Evolutionary conservation across 495 filamentous ascomycete species (phyloP), one percentile per base, ranked within the genome.

Genomic region (Margaritispora aquatica): DNA sequence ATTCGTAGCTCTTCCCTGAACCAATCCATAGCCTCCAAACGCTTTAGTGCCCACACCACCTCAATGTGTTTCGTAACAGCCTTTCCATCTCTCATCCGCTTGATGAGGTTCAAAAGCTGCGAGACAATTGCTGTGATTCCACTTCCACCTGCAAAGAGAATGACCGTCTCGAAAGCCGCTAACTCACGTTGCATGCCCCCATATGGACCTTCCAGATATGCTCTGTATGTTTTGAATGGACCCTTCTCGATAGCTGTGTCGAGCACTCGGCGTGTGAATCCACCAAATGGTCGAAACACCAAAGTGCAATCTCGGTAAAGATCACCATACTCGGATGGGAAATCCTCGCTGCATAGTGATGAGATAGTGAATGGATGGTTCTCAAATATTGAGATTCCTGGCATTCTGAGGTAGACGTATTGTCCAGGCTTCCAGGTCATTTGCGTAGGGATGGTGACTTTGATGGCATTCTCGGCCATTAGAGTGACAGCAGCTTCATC

Each of bases 331-430:
- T 86, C 85, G 13, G 91, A 96, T 9, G 90, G 90, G 58, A 95
- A 94, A 66, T 96, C 91, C 46, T 80, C 79, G 46, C 72, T 89
- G 83, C 79, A 95, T 19, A 96, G 81, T 0, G 92, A 96, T 8
- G 94, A 87, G 54, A 97, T 92, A 3, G 93, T 97, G 71, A 97
- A 97, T 2, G 93, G 93, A 60, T 97, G 93, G 64, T 93, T 97
- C 65, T 96, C 88, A 63, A 96, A 83, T 26, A 94, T 68, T 0
- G 89, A 90, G 62, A 97, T 90, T 1, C 89, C 88, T 0, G 93
- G 93, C 84, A 97, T 92, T 49, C 94, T 83, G 10, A 97, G 77
- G 66, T 97, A 97, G 23, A 97, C 88, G 62, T 93, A 96, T 70
- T 97, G 93, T 19, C 93, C 94, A 4, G 93, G 92, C 64, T 83